Base-by-base conservation (phyloP, 176 grass and related monocot species). In the Oryza nivara region DNA sequence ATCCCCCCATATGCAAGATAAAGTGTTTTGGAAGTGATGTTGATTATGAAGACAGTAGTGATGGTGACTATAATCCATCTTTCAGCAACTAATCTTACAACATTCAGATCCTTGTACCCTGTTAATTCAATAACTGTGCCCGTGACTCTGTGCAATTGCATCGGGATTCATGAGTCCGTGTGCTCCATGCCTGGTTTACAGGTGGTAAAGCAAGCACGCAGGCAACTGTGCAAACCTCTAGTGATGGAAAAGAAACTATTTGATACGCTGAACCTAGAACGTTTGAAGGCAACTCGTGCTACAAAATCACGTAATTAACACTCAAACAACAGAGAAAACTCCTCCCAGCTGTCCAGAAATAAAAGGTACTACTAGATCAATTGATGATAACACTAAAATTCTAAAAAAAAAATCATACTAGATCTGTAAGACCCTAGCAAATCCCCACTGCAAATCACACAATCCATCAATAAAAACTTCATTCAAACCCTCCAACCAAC, bases 41-140 rank as follows among this genome's bases (percentile, higher is more conserved):
- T 74, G 49, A 75, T 56, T 68, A 49, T 35, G 26, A 84, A 32
- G 7, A 45, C 1, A 74, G 34, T 84, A 60, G 69, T n/a, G 26
- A 35, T 66, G 54, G 54, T 77, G 46, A 30, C 48, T 41, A 80
- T 45, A 76, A 85, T 80, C 75, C 32, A 38, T 70, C 46, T 54
- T 49, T 34, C n/a, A 80, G 19, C 19, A 54, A 22, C n/a, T 16
- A 77, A 9, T 36, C 34, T 3, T 67, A 79, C 26, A 86, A 73
- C 26, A 65, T 12, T 20, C 2, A 2, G 6, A 4, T 52, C 13
- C 15, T 7, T 68, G 20, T 68, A 32, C 17, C 78, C 5, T n/a
- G 10, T 54, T 16, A 34, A 80, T 22, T 32, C 45, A 68, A 35
- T 36, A 80, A 54, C 7, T 43, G 22, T 69, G 7, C 45, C 68